Base-by-base conservation (phyloP, 441 rosid species). In the Raphanus hybrid region DNA sequence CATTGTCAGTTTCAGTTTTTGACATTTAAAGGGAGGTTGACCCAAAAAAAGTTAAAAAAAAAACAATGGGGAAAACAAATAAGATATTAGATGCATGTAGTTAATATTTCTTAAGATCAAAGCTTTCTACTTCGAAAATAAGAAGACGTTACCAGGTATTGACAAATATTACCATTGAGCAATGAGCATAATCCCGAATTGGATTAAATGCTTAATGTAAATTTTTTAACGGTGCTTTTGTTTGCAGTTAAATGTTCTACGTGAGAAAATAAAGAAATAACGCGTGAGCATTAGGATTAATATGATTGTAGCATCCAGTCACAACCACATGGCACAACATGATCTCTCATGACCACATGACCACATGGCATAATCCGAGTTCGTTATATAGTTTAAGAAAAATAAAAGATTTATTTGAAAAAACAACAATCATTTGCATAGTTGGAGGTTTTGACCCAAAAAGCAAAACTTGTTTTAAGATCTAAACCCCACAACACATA, bases 281-380 rank as follows among this genome's bases (percentile, higher is more conserved):
- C 32, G 34, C 8, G 50, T 41, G 57, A 70, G 32, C 59, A 15
- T 60, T 23, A 11, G 32, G 62, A 16, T 15, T 15, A 39, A 18
- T 37, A 20, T 48, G 55, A 41, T 64, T 35, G 69, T 73, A 54
- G 50, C 69, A 43, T 32, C 66, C 57, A 61, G 68, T 68, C 79
- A 69, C 74, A 48, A 41, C 77, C 90, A 80, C 88, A 83, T 83
- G 88, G 80, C 78, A 68, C 45, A 81, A 78, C 87, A 80, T 81
- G 87, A 54, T 15, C 23, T 8, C 10, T 54, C 10, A 54, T 16
- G 4, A 54, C 59, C 59, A 54, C 59, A 54, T 52, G 59, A 54
- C 59, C 59, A 54, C 59, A 54, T 54, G 59, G 59, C 59, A 54
- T 15, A 54, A 54, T 54, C 59, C 3, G 60, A 48, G 5, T 29